Conservation (phyloP, 2,329 filamentous ascomycete genomes). For the Colletotrichum cereale region DNA sequence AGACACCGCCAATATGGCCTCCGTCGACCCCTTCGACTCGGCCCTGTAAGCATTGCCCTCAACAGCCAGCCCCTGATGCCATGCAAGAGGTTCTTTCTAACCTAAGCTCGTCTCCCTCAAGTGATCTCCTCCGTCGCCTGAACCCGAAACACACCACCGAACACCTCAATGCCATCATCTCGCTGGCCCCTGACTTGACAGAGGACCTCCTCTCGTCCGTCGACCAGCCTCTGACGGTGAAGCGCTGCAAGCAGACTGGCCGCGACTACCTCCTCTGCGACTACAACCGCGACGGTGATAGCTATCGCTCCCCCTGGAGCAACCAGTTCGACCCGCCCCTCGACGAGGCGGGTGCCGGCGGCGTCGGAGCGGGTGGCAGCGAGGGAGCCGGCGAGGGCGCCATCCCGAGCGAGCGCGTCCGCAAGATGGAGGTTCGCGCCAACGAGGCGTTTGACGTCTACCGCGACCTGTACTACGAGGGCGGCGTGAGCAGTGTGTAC, state of each 20-base stretch:
- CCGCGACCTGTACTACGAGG: conserved; percentile 96
- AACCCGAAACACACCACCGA: conserved; percentile 92
- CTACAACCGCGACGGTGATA: conserved; percentile 99
- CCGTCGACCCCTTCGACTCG: conserved; percentile 78
- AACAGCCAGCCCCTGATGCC: conserved; percentile 19
- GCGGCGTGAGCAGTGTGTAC: conserved; percentile 95
- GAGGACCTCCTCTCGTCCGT: conserved; percentile 98
- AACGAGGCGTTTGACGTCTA: conserved; percentile 99
- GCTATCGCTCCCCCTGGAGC: conserved; percentile 98
- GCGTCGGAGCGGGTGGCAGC: conserved; percentile 64
- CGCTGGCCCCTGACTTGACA: conserved; percentile 89
- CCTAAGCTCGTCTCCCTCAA: conserved; percentile 53
- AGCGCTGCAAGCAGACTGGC: conserved; percentile 87
- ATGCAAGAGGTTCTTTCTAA: conserved; percentile 31
- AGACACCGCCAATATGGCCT: conserved; percentile 54
- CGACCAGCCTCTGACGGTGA: conserved; percentile 91
- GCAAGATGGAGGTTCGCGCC: conserved; percentile 92
- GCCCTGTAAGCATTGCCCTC: conserved; percentile 70
- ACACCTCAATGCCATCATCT: conserved; percentile 91
- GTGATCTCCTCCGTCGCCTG: conserved; percentile 97
- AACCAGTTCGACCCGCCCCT: conserved; percentile 97
- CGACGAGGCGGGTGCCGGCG: conserved; percentile 68
- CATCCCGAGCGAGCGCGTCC: conserved; percentile 88
- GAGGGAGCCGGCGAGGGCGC: conserved; percentile 81
- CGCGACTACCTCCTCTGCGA: conserved; percentile 98